A percentile compares a stretch with the other conserved stretches of the same genome.
Conservation (phyloP, 1,139 yeast genomes). For the Candida frijolesensis region DNA sequence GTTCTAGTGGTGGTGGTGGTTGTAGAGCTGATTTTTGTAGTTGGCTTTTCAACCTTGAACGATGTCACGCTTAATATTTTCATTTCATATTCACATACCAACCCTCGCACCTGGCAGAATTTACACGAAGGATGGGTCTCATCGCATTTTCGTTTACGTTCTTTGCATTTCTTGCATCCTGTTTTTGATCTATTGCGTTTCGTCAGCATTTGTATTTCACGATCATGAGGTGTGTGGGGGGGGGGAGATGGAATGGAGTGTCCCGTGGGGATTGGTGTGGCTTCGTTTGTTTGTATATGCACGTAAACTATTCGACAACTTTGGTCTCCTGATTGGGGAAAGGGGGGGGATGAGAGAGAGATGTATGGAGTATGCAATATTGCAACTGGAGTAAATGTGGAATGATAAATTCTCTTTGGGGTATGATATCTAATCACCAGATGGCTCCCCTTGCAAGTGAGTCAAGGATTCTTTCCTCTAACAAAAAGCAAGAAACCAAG, state of each 20-base stretch:
- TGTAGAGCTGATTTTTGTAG: neutral
- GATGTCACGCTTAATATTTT: constrained; percentile 2
- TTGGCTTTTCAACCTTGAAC: constrained; percentile 1
- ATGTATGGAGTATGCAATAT: neutral
- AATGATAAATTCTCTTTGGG: neutral
- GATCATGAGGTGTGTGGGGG: neutral
- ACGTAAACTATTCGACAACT: no score
- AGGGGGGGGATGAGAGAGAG: no score
- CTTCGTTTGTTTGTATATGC: no score
- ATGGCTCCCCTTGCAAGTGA: neutral
- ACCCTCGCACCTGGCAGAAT: constrained; percentile 22
- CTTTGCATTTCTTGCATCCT: constrained; percentile 22
- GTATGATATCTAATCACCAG: neutral
- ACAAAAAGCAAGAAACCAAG: no score
- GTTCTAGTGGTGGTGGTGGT: no score
- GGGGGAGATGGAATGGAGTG: no score
- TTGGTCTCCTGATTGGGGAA: neutral
- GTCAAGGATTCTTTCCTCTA: no score
- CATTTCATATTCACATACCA: constrained; percentile 20
- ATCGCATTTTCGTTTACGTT: constrained; percentile 28
- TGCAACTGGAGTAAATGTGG: neutral
- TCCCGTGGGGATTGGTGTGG: no score
- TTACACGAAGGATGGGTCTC: constrained; percentile 29
- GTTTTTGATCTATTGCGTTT: constrained; percentile 9
- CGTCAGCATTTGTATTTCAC: neutral